Base-by-base conservation (phyloP, 2,329 filamentous ascomycete species). In the Lachnellula subtilissima region DNA sequence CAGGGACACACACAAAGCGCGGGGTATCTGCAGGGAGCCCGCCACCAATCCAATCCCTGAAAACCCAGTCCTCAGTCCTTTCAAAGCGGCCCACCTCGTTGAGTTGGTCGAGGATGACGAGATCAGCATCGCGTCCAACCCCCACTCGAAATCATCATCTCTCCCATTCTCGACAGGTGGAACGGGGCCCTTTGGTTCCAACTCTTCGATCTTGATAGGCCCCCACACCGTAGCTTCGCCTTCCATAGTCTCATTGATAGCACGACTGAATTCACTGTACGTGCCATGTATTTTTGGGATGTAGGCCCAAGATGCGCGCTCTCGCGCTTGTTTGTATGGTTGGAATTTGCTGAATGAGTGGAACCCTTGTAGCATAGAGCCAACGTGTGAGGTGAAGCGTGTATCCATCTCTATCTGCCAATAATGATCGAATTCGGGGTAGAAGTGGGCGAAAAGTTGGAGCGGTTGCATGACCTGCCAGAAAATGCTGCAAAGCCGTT, bases 381-480 rank as follows among this genome's bases (percentile, higher is more conserved):
- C 92, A 73, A 91, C 86, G 61, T 94, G 88, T 8, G 89, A 89
- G 0, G 85, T 90, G 67, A 88, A 87, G 48, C 90, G 81, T 35
- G 87, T 85, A 67, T 94, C 89, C 73, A 91, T 88, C 69, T 94
- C 90, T 88, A 89, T 94, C 19, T 65, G 62, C 63, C 62, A 65
- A 48, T 55, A 57, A 17, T 51, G 91, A 63, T 92, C 87, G 61
- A 89, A 94, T 65, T 93, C 84, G 0, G 88, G 88, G 65, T 91
- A 86, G 50, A 87, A 86, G 65, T 87, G 80, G 56, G 83, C 83
- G 67, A 92, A 91, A 72, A 86, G 86, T 68, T 91, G 88, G 2
- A 91, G 78, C 5, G 87, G 86, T 62, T n/a, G 83, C 28, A 32
- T 32, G 28, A 32, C 28, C 28, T 32, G 28, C 28, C 28, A 32